Evolutionary conservation across 108 stramenopile genomes (phyloP).

Genomic region (Skeletonema grethae): DNA sequence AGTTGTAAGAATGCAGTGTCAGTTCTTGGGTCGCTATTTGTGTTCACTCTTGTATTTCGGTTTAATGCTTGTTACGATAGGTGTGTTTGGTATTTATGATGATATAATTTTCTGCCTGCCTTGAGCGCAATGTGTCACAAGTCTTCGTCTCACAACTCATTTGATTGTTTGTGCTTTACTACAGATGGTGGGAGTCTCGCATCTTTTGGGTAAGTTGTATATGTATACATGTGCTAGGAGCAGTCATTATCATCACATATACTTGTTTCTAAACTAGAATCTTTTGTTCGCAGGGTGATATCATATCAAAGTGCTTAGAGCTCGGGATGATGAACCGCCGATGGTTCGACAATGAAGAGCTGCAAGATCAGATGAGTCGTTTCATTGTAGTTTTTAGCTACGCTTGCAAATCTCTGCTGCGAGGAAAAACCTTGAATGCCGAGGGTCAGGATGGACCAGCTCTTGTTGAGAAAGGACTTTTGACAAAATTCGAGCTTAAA

Average conservation of each 20-base stretch:
- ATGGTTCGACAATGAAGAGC: not conserved
- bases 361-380: not conserved
- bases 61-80: not conserved
- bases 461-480: not conserved
- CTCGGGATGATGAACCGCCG: not conserved
- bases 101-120: no score
- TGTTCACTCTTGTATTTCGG: not conserved
- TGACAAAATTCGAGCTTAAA: not conserved
- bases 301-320: not conserved
- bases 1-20: not conserved
- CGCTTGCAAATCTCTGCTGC: not conserved
- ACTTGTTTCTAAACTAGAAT: no score
- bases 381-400: not conserved
- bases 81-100: no score
- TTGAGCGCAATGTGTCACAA: no score
- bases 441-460: not conserved
- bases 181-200: not conserved
- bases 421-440: not conserved
- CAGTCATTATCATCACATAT: no score
- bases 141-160: no score
- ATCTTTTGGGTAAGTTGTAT: not conserved
- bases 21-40: not conserved
- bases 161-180: not conserved
- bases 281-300: not conserved
- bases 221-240: no score